Percentiles rank a stretch among this genome's conserved stretches.
These are phyloP conservation scores for Salmacisia buchloeana DNA, from an alignment of 1,284 basidiomycete genomes.

Conservation along the genomic window DNA sequence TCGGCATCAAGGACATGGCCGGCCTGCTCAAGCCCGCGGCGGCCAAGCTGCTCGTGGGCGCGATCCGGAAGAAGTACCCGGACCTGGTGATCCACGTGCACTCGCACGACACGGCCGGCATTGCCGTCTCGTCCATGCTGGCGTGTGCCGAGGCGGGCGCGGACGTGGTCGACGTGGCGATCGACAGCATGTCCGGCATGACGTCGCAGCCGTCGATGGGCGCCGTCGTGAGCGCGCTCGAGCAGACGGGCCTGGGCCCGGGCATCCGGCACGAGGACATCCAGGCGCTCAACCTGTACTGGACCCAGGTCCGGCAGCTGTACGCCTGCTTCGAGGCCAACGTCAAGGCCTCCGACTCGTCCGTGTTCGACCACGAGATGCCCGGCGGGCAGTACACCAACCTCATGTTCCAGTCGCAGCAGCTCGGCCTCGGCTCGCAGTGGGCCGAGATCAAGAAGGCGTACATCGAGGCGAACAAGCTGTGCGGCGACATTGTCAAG, in stretches of 20 bases:
- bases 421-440: constrained; percentile 92
- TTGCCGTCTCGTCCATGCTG: constrained; percentile 92
- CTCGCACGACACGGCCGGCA: constrained; percentile 99
- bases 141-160: constrained; percentile 92
- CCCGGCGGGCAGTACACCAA: constrained; percentile 71
- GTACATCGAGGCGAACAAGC: constrained; percentile 64
- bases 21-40: constrained; percentile 92
- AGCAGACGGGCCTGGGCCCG: constrained; percentile 89
- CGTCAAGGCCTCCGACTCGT: constrained; percentile 75
- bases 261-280: constrained; percentile 97
- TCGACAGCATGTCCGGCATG: constrained; percentile 90
- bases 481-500: constrained; percentile 98
- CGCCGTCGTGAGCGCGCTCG: constrained; percentile 84
- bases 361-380: constrained; percentile 99
- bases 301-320: constrained; percentile 92
- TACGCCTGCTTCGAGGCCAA: constrained; percentile 98
- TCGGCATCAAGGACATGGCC: constrained; percentile 99
- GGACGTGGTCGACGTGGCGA: constrained; percentile 95
- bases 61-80: constrained; percentile 91
- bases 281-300: constrained; percentile 94
- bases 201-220: constrained; percentile 99
- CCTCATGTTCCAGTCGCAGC: constrained; percentile 86
- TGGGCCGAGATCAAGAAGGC: constrained; percentile 99
- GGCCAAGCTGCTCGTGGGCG: constrained; percentile 84
- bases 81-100: constrained; percentile 98